Conservation (phyloP, 2,329 filamentous ascomycete genomes). For the Phyllosticta citrichinensis region DNA sequence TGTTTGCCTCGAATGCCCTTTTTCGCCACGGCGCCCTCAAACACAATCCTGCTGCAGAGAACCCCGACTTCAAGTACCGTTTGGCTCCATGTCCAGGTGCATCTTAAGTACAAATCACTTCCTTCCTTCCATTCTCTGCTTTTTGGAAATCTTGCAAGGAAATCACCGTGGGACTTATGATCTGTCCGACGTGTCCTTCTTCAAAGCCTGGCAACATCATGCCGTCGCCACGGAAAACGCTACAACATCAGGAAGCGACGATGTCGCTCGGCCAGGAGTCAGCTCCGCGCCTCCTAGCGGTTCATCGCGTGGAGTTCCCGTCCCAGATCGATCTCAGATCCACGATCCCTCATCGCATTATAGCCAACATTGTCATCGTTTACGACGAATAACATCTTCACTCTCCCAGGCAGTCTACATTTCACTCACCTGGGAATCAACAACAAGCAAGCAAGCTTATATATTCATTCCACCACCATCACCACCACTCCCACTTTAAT, state of each 20-base stretch:
- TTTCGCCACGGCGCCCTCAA: no score
- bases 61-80: no score
- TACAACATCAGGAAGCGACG: neutral
- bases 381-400: neutral
- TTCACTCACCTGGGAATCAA: neutral
- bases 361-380: neutral
- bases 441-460: neutral
- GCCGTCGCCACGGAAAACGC: neutral
- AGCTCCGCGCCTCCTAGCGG: neutral
- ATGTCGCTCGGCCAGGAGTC: neutral
- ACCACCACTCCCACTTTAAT: neutral
- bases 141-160: no score
- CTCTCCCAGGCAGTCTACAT: neutral
- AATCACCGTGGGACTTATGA: no score
- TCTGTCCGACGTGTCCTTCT: neutral
- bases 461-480: neutral
- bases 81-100: no score
- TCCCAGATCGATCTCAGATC: neutral
- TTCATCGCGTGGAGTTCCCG: neutral
- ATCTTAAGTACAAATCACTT: no score
- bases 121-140: no score
- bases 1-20: no score
- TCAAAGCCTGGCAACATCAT: neutral
- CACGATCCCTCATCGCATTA: neutral
- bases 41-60: no score